Evolutionary conservation across 805 yeast genomes (phyloP), one percentile per base, ranked within the genome.

Genomic region (Nakazawaea anatomiae): DNA sequence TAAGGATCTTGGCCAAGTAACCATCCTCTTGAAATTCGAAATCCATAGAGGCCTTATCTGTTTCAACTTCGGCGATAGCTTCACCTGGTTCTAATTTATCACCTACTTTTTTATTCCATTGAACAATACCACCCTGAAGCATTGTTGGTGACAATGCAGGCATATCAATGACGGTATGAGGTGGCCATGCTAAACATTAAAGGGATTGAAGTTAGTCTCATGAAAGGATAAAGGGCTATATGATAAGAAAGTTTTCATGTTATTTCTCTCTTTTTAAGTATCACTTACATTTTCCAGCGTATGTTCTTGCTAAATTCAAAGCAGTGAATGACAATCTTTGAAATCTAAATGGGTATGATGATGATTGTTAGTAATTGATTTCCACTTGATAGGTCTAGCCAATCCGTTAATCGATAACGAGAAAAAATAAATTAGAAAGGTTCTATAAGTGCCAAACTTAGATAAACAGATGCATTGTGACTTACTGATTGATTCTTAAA

Each of bases 141-240:
- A 94, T 94, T 50, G 99, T 94, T 58, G 99, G 99, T n/a, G 98
- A 92, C 62, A 94, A 76, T 8, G 99, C 99, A 46, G 99, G 99
- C 99, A 94, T 94, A 67, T 85, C 85, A 61, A 94, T 89, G 64
- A 94, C 83, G 54, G 87, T 82, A 71, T 94, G 97, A 25, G 59
- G 64, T 38, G 72, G 73, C 58, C 62, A 68, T 44, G 66, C 65
- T 47, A 62, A 57, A 41, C 18, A 41, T 18, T 18, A 18, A 18
- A 18, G 25, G 25, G 25, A 41, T 29, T 30, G 28, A 32, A 25
- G 46, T 42, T 42, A 42, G 46, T 42, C 28, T 30, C n/a, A 18
- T 18, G 25, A 18, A 18, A 18, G 25, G 25, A 18, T 18, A 3
- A 18, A 18, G 25, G 25, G 25, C 25, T 18, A 18, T 18, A 18